Base-by-base conservation (phyloP, 1,284 basidiomycete species). In the Cryptococcus amylolentus region DNA sequence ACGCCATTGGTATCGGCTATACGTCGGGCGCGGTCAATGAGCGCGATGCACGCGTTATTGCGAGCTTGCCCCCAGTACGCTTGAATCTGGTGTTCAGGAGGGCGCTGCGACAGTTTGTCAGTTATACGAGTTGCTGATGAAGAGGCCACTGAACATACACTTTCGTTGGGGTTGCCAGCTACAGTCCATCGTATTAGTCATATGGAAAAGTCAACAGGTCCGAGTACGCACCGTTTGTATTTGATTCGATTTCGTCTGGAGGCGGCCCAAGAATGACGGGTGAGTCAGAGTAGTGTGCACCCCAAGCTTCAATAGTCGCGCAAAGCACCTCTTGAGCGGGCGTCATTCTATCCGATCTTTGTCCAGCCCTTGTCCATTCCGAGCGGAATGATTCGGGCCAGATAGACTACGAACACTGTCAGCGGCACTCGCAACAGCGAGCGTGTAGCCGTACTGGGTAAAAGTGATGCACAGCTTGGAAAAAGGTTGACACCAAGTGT, bases 301-400 rank as follows among this genome's bases (percentile, higher is more conserved):
- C 71, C 69, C 70, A 73, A 5, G 71, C 71, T 57, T 73, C 70
- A 18, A 73, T 67, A 16, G 69, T 65, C 2, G 66, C 67, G 37
- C 70, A 70, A n/a, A 73, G 52, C 3, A 60, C 65, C 52, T 71
- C 71, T 45, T 67, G 69, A 13, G 62, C 63, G 1, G 66, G 69
- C 0, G 52, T 54, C 66, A 73, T 67, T 13, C 64, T 49, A 49
- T 73, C 70, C 10, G 67, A 66, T 7, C 66, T 52, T 49, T 70
- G 63, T 9, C 67, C 71, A 14, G 69, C 68, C 35, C 63, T 44
- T 6, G 61, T 48, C 71, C 71, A 73, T 45, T 68, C 69, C 28
- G 67, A 38, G 52, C 67, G 71, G 57, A 73, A 73, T 4, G 59
- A 49, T 48, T 71, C 70, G 1, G 71, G 70, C 50, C 60, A 68